Conservation (phyloP, 495 filamentous ascomycete genomes). For the Jackrogersella minutella region DNA sequence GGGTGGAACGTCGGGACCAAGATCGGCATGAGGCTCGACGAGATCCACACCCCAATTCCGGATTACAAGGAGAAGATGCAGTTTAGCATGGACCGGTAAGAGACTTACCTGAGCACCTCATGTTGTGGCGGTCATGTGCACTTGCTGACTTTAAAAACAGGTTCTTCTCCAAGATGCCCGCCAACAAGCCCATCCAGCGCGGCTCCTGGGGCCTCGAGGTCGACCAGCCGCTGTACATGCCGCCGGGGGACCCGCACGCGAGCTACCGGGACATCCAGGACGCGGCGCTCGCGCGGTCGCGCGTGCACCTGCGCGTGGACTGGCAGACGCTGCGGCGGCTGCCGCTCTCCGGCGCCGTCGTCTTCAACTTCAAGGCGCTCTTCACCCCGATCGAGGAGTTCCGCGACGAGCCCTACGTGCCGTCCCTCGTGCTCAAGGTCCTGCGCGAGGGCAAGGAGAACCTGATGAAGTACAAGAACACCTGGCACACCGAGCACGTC, state of each 20-base stretch:
- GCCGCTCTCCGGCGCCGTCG: slow-evolving; percentile 75
- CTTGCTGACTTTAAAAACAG: slow-evolving; percentile 45
- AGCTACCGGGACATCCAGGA: slow-evolving; percentile 63
- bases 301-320: slow-evolving; percentile 82
- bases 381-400: slow-evolving; percentile 82
- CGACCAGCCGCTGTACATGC: slow-evolving; percentile 80
- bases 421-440: slow-evolving; percentile 71
- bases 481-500: slow-evolving; percentile 85
- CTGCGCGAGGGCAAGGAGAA: slow-evolving; percentile 75
- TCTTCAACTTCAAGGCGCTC: slow-evolving; percentile 92
- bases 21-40: slow-evolving; percentile 73
- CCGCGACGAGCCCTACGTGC: slow-evolving; percentile 76
- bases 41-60: slow-evolving; percentile 81
- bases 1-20: slow-evolving; percentile 85
- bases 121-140: background rate
- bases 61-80: slow-evolving; percentile 94
- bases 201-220: slow-evolving; percentile 89
- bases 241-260: slow-evolving; percentile 75
- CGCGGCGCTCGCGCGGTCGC: slow-evolving; percentile 61
- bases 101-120: background rate
- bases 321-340: slow-evolving; percentile 90
- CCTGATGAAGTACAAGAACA: slow-evolving; percentile 84
- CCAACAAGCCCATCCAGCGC: slow-evolving; percentile 80
- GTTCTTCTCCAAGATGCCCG: slow-evolving; percentile 83
- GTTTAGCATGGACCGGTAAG: slow-evolving; percentile 80